These are phyloP conservation scores for Stagonosporopsis chrysanthemi DNA, from an alignment of 2,329 filamentous ascomycete genomes.

Conservation along the genomic window DNA sequence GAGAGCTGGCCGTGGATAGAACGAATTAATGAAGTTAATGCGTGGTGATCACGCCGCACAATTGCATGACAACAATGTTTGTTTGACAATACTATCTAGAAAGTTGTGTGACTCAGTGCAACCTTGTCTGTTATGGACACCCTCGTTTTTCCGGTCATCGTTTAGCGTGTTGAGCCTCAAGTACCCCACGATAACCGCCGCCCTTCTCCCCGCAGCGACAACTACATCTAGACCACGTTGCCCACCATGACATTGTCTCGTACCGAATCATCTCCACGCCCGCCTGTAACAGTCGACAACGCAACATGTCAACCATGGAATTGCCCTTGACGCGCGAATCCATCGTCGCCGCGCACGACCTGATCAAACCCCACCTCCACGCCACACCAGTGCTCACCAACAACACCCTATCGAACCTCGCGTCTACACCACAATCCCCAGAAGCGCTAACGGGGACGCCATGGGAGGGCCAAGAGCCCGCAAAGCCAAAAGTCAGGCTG, in stretches of 20 bases:
- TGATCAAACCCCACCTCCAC: constrained; percentile 80
- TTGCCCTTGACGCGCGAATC: constrained; percentile 75
- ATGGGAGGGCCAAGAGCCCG: constrained; percentile 65
- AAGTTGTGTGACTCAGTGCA: background rate
- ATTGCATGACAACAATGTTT: background rate
- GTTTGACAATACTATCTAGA: background rate
- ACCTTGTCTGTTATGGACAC: background rate
- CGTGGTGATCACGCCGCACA: background rate
- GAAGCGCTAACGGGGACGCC: constrained; percentile 63
- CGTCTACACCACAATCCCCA: constrained; percentile 71
- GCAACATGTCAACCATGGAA: constrained; percentile 33
- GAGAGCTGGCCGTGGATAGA: background rate
- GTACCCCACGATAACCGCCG: constrained; percentile 14
- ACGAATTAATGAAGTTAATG: constrained; percentile 9
- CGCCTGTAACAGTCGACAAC: background rate
- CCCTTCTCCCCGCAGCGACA: constrained; percentile 10
- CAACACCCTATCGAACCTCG: constrained; percentile 74
- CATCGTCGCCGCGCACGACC: constrained; percentile 72
- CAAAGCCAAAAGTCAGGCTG: constrained; percentile 72
- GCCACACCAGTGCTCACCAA: constrained; percentile 84
- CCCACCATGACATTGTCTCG: constrained; percentile 15
- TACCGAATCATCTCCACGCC: background rate
- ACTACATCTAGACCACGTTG: constrained; percentile 3
- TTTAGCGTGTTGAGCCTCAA: background rate
- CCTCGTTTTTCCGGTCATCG: constrained; percentile 4